Base-by-base conservation (phyloP, 1,139 yeast species). In the Sugiyamaella novakii region DNA sequence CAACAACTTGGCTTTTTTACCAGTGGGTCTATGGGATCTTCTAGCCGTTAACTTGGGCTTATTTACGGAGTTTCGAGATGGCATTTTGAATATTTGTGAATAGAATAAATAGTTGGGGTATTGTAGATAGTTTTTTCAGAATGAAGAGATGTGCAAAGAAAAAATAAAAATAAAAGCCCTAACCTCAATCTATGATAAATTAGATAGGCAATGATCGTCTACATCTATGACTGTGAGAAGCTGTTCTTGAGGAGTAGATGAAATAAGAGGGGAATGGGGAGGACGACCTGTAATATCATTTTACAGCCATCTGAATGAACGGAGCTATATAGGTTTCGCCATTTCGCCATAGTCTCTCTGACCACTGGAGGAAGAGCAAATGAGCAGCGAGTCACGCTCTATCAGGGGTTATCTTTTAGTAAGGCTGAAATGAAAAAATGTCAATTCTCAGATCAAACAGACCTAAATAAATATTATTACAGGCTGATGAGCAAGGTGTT, bases 51-150 rank as follows among this genome's bases (percentile, higher is more conserved):
- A 79, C 68, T 84, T 85, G 47, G 94, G 95, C 68, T 83, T 86
- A 68, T 87, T 87, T 58, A 87, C 76, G 46, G 88, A 78, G 74
- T 86, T 85, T 70, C 79, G 83, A 21, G 89, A 82, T 36, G 94
- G 91, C 95, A 86, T 86, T 37, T 24, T 52, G 33, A 10, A 24
- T 28, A 28, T 15, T 30, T 12, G 6, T 21, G 6, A 31, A 15
- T 5, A 5, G 21, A 12, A 11, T 10, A 12, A 11, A 28, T 15
- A 17, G 35, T 12, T n/a, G 35, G 35, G 4, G 27, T 5, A n/a
- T 19, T 19, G 34, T 25, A 21, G 18, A 25, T 38, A 11, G 21
- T 11, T 14, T 22, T 5, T 10, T 15, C 34, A 18, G 28, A 36
- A n/a, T 22, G 25, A 31, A 36, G 21, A 36, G 43, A 22, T 21